Base-by-base conservation (phyloP, 1,139 yeast genomes). In the Torulaspora globosa region DNA sequence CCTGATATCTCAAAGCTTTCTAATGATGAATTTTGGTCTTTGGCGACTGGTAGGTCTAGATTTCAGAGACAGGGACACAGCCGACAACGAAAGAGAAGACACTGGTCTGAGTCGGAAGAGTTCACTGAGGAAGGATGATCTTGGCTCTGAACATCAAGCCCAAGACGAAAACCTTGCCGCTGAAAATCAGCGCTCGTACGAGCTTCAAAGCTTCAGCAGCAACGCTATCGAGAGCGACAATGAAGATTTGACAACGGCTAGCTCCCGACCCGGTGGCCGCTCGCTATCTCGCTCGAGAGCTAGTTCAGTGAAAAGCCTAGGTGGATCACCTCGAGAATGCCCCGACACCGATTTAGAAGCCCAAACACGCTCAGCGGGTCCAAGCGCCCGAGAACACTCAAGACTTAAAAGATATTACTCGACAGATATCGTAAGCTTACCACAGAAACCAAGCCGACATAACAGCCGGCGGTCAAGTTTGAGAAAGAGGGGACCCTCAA, bases 21-120 rank as follows among this genome's bases (percentile, higher is more conserved):
- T 75, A 55, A 80, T 86, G 63, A 88, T 87, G 71, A 82, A 84
- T 53, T 68, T 84, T 36, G 96, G 96, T 2, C 77, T 86, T 33
- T 83, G 79, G 63, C 72, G 80, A 49, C 66, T 88, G 47, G 74
- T 88, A n/a, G 84, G 80, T 43, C 69, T 78, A 66, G 96, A 89
- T 63, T 84, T 87, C 59, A 68, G 73, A 40, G 73, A 58, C 28
- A 45, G 41, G 27, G 51, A 44, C 15, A 53, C 48, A 33, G 52
- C 21, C 1, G 41, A 35, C 9, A 11, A 18, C 9, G 44, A 41
- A 15, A 15, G 19, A 7, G 29, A 28, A 23, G 39, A 41, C n/a
- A 28, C 15, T 36, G 18, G 11, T 24, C 11, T 27, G 12, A 28
- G 12, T 14, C 3, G 18, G 10, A 19, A 11, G 15, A 21, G 9